These are phyloP conservation scores for Herpotrichia juniperi DNA, from an alignment of 2,329 filamentous ascomycete species.

Conservation along the genomic window DNA sequence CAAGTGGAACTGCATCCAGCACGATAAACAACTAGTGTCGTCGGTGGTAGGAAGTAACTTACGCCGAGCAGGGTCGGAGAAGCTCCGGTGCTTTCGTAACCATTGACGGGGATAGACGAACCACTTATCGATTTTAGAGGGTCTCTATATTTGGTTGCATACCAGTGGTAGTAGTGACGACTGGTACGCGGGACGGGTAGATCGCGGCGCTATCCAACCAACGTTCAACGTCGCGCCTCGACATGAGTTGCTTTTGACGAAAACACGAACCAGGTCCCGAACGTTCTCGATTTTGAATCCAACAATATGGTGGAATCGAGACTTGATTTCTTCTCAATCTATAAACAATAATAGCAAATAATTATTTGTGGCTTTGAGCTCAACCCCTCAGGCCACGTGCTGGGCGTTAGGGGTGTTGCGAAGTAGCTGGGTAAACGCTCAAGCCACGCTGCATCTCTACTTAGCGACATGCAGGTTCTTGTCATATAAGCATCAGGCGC, in stretches of 20 bases:
- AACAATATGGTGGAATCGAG: no score
- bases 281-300: no score
- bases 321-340: no score
- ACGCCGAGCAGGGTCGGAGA: background rate
- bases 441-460: background rate
- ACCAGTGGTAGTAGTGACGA: background rate
- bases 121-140: background rate
- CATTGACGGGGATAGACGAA: background rate
- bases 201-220: background rate
- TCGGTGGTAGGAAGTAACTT: background rate
- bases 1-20: background rate
- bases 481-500: background rate
- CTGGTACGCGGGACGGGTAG: constrained; percentile 1
- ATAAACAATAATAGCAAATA: no score
- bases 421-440: background rate
- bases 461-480: background rate
- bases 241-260: no score
- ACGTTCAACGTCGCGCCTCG: background rate
- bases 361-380: no score
- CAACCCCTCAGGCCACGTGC: background rate
- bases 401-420: background rate
- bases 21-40: background rate
- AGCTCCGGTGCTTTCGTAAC: background rate
- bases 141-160: constrained; percentile 3
- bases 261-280: no score